Evolutionary conservation across 176 grass and related monocot genomes (phyloP).

Genomic region (Aegilops longissima): DNA sequence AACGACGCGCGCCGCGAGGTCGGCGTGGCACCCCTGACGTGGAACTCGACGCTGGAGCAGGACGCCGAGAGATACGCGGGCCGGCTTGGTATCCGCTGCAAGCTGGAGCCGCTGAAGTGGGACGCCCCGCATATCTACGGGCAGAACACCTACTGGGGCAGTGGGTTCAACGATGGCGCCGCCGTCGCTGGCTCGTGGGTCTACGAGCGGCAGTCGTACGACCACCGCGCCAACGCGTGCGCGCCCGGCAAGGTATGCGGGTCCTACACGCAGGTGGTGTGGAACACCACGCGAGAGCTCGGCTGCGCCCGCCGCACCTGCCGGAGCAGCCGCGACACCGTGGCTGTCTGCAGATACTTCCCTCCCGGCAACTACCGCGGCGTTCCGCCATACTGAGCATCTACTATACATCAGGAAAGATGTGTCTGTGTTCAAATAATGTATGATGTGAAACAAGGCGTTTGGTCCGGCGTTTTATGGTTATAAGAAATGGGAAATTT

Average conservation of each 20-base stretch:
- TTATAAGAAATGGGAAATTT: background rate
- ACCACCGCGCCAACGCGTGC: background rate
- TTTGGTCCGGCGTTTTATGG: background rate
- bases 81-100: background rate
- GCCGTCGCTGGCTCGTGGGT: background rate
- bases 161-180: background rate
- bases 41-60: conserved; percentile 24
- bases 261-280: conserved; percentile 1
- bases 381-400: conserved; percentile 26
- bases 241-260: background rate
- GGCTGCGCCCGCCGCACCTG: conserved; percentile 15
- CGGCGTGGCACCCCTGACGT: conserved; percentile 2
- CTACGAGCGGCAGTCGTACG: conserved; percentile 18
- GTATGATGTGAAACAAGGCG: background rate
- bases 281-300: background rate
- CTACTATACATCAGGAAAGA: background rate
- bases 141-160: conserved; percentile 2
- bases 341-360: conserved; percentile 45
- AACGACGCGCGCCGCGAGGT: conserved; percentile 9
- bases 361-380: conserved; percentile 33
- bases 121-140: no score
- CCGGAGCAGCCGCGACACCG: background rate
- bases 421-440: background rate
- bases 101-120: background rate
- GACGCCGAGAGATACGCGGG: background rate